Base-by-base conservation (phyloP, 1,139 yeast species). In the Maudiozyma humilis region DNA sequence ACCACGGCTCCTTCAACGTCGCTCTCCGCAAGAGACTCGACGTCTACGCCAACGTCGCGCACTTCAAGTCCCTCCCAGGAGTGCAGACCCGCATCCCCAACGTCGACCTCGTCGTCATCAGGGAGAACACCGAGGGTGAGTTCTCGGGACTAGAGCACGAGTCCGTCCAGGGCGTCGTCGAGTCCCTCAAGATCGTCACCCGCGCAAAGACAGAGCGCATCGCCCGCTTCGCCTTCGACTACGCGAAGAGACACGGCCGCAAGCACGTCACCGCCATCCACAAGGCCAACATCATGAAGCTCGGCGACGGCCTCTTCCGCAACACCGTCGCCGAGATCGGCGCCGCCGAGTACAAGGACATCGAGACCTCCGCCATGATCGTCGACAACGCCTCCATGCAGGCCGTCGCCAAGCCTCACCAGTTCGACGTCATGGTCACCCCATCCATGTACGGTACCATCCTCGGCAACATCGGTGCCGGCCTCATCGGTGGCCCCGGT, bases 311-410 rank as follows among this genome's bases (percentile, higher is more conserved):
- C 69, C 78, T 91, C 62, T 91, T 91, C 79, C 86, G 96, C 75
- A 79, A 84, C 68, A 89, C 96, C 55, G 87, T 89, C 61, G 82
- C 87, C 69, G 86, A 83, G 60, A 80, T 91, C 55, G 97, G 95
- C 65, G 71, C 67, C 32, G 79, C 77, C 60, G 89, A 83, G 67
- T 88, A 89, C 74, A 91, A 95, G 52, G 84, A 82, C 52, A 78
- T 91, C 55, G 76, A 76, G 55, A 88, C 82, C 58, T 81, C 79
- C 67, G 95, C 89, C 70, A 85, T 91, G 79, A 91, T 91, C 72
- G 97, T 91, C 59, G 98, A 91, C 73, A 91, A 91, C 65, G 96
- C 98, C 50, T 86, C 96, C 53, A 91, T 91, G 97, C 97, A 91
- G 75, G 96, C 96, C 48, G 98, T 91, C 53, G 89, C 97, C 49